phyloP scores from a whole-genome alignment of 768 basidiomycete genomes.

The Lenzites betulinus region DNA sequence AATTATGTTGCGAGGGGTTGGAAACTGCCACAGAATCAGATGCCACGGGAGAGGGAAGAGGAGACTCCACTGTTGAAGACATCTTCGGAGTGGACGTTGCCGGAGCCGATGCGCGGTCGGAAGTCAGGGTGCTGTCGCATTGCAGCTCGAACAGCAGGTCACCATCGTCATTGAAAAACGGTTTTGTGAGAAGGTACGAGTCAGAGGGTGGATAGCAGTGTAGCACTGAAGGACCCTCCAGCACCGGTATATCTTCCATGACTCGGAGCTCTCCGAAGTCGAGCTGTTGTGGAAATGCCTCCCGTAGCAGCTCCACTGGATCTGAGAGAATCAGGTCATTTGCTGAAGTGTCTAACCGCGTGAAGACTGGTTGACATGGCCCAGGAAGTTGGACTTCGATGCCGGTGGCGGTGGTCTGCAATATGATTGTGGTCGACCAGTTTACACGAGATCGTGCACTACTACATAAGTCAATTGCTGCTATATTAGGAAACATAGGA shows the following conservation, averaged over 20 bases:
- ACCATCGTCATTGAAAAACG: slow-evolving; percentile 33
- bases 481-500: neutral
- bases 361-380: slow-evolving; percentile 17
- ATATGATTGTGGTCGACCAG: slow-evolving; percentile 27
- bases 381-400: slow-evolving; percentile 25
- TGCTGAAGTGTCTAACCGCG: slow-evolving; percentile 9
- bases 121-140: too few relatives aligned
- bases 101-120: too few relatives aligned
- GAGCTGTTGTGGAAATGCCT: slow-evolving; percentile 26
- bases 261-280: slow-evolving; percentile 29
- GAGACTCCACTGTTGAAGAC: too few relatives aligned
- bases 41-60: too few relatives aligned
- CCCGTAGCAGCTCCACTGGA: slow-evolving; percentile 23
- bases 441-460: slow-evolving; percentile 28
- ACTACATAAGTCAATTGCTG: too few relatives aligned
- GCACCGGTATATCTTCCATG: slow-evolving; percentile 25
- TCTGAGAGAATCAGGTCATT: slow-evolving; percentile 15
- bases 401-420: slow-evolving; percentile 25
- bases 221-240: slow-evolving; percentile 35
- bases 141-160: slow-evolving; percentile 36
- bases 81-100: too few relatives aligned
- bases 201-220: slow-evolving; percentile 26
- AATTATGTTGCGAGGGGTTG: too few relatives aligned
- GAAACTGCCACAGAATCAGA: too few relatives aligned
- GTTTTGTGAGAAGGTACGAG: slow-evolving; percentile 32